Conservation (phyloP, 1,284 basidiomycete species). For the Cryptococcus deneoformans region DNA sequence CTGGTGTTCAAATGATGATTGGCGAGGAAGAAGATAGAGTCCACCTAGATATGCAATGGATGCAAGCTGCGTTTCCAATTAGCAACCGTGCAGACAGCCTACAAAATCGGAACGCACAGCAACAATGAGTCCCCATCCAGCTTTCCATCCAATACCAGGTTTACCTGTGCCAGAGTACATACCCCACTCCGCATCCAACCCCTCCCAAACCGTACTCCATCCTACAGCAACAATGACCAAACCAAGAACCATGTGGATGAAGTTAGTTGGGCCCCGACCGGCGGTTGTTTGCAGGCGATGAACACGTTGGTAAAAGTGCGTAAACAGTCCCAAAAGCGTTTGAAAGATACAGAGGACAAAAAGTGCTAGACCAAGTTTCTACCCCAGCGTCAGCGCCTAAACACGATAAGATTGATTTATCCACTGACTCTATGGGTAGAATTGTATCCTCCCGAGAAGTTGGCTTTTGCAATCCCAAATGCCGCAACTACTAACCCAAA, state of each 20-base stretch:
- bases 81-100: not conserved
- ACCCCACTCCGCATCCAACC: conserved; percentile 28
- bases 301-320: conserved; percentile 53
- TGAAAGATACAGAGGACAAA: conserved; percentile 64
- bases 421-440: conserved; percentile 26
- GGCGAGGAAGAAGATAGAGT: conserved; percentile 18
- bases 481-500: conserved; percentile 56
- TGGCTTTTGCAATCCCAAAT: conserved; percentile 38
- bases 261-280: conserved; percentile 34
- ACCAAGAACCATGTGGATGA: conserved; percentile 33
- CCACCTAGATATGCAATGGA: conserved; percentile 16
- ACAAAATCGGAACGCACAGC: conserved; percentile 11
- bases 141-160: conserved; percentile 22
- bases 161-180: conserved; percentile 19
- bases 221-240: conserved; percentile 28
- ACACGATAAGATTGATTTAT: not conserved
- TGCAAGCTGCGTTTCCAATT: conserved; percentile 8
- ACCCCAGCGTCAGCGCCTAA: not conserved
- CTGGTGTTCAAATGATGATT: conserved; percentile 10
- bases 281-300: conserved; percentile 18
- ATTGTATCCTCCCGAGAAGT: conserved; percentile 19
- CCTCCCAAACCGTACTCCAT: conserved; percentile 31
- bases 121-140: conserved; percentile 35
- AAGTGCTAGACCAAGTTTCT: conserved; percentile 60
- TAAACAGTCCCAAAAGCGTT: conserved; percentile 57